phyloP scores from a whole-genome alignment of 352 stramenopile genomes.

The Aphanomyces euteiches region DNA sequence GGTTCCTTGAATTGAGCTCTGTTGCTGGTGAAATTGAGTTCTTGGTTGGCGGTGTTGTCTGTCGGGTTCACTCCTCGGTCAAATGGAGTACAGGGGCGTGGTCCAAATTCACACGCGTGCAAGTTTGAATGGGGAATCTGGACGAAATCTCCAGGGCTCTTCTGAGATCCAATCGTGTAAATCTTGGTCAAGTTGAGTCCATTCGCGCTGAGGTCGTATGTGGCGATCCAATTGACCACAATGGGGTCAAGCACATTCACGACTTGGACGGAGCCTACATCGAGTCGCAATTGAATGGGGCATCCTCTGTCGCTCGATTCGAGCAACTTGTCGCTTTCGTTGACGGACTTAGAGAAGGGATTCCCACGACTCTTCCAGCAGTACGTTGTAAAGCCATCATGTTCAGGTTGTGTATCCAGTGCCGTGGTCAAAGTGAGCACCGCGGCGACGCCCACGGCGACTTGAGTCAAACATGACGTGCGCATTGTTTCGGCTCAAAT shows the following conservation, averaged over 20 bases:
- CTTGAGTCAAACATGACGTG: too few species aligned
- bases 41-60: constrained; percentile 16
- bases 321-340: background rate
- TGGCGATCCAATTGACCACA: background rate
- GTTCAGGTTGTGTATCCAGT: constrained; percentile 8
- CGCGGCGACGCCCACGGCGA: background rate
- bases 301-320: background rate
- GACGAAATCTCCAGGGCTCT: background rate
- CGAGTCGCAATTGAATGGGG: constrained; percentile 7
- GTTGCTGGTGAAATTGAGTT: background rate
- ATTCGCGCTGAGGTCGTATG: background rate
- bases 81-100: constrained; percentile 3
- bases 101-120: constrained; percentile 15
- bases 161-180: background rate
- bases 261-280: background rate
- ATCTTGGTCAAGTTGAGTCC: constrained; percentile 3
- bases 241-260: background rate
- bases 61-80: constrained; percentile 11
- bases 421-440: background rate
- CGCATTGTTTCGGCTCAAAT: too few species aligned
- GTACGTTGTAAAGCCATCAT: constrained; percentile 18
- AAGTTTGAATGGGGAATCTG: constrained; percentile 13
- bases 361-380: constrained; percentile 1
- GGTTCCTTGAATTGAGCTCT: constrained; percentile 8
- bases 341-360: constrained; percentile 4